Percentiles rank a stretch among this genome's conserved stretches.
Conservation (phyloP, 139 green algal species). For the Picochlorum sp. region DNA sequence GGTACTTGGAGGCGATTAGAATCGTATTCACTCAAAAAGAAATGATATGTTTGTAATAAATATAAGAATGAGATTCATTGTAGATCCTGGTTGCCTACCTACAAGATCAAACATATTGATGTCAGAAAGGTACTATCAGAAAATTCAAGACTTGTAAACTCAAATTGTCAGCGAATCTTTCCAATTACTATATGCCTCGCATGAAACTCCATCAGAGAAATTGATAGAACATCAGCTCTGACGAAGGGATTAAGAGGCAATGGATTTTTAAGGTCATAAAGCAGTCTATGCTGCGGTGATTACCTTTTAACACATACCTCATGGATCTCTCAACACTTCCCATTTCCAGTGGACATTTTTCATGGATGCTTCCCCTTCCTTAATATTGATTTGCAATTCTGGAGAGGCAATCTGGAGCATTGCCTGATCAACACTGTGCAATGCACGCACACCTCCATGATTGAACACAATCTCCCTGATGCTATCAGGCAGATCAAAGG, state of each 20-base stretch:
- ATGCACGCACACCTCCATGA: background rate
- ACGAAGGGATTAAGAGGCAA: conserved; percentile 4
- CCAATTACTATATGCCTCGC: conserved; percentile 1
- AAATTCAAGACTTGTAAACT: background rate
- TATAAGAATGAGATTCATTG: no score
- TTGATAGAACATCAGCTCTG: background rate
- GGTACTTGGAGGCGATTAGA: background rate
- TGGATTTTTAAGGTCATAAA: background rate
- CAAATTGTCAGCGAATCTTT: conserved; percentile 9
- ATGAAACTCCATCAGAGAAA: conserved; percentile 5
- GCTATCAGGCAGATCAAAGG: conserved; percentile 5
- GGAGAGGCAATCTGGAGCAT: background rate
- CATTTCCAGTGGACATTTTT: conserved; percentile 50
- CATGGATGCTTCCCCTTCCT: conserved; percentile 9
- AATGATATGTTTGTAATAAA: no score
- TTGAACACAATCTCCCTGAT: background rate
- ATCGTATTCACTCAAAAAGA: background rate
- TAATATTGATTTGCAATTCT: conserved; percentile 11
- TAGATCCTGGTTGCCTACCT: background rate
- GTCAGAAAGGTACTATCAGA: conserved; percentile 6
- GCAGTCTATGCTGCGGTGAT: background rate
- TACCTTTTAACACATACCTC: background rate
- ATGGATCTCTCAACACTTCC: conserved; percentile 38
- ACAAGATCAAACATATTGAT: background rate
- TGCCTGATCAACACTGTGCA: background rate